Base-by-base conservation (phyloP, 768 basidiomycete genomes). In the Xanthoconium stramineum region DNA sequence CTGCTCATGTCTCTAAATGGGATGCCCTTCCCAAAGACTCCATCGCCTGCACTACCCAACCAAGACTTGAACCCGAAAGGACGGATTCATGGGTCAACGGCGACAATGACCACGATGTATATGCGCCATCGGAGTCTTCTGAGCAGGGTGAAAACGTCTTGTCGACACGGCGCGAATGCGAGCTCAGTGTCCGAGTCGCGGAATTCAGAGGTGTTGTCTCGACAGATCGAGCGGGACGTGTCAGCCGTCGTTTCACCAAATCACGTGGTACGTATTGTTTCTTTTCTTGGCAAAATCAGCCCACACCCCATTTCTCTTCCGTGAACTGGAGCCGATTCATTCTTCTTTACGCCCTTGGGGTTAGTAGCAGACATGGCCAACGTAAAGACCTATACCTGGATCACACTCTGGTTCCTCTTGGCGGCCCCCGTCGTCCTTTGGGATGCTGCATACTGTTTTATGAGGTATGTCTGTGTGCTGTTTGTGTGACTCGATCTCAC, bases 391-490 rank as follows among this genome's bases (percentile, higher is more conserved):
- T 63, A 80, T 60, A 76, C 74, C 53, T 84, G 84, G 84, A 75
- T 87, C 30, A 76, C 84, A 1, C 71, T 83, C 20, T 88, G 89
- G 89, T 89, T 90, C 65, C 61, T 88, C 5, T 46, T 91, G 44
- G 57, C 70, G 0, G 56, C 62, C 0, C 69, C 70, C 2, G 73
- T 93, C 56, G 80, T 92, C 55, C 59, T 81, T 52, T 94, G 91
- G 91, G 91, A 94, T 78, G 88, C 75, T 1, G 75, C 78, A n/a
- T 94, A 89, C 68, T 91, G 89, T 65, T 83, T 92, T 56, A 79
- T 88, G 78, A 79, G 91, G 91, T 89, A 33, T 14, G 12, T 39
- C 1, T 30, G 13, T 14, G 17, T 32, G 6, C 28, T 37, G 5
- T n/a, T 2, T 7, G 10, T 17, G 24, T 24, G 24, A 19, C 4